Percentiles rank a stretch among this genome's conserved stretches.
Conservation (phyloP, 192 early-diverging fungal species). For the Radiomyces spectabilis region DNA sequence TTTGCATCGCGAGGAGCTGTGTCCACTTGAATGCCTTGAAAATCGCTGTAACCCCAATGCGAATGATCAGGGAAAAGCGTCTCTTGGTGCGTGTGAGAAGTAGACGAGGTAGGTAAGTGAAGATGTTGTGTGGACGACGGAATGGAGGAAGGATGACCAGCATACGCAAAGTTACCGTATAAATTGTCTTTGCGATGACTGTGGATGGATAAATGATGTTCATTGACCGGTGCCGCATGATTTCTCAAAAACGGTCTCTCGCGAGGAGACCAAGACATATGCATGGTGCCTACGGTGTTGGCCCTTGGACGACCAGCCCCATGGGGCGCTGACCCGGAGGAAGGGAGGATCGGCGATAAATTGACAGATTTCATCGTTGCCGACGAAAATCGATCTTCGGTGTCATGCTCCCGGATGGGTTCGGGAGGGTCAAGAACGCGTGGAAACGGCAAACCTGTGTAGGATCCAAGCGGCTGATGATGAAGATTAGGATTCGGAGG, state of each 20-base stretch:
- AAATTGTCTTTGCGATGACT: too few relatives aligned
- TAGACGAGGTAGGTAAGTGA: not conserved
- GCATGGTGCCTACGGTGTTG: conserved; percentile 33
- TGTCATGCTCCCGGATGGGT: too few relatives aligned
- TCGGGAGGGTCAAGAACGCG: conserved; percentile 1
- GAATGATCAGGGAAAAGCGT: not conserved
- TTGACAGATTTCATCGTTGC: too few relatives aligned
- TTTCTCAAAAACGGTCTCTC: too few relatives aligned
- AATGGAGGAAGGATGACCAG: too few relatives aligned
- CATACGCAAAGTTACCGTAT: too few relatives aligned
- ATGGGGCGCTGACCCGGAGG: conserved; percentile 1
- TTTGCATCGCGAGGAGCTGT: not conserved
- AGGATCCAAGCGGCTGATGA: not conserved
- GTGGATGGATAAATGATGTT: too few relatives aligned
- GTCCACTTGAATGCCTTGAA: not conserved
- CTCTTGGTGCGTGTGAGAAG: not conserved
- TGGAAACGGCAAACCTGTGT: not conserved
- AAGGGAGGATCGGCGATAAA: too few relatives aligned
- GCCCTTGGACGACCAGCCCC: conserved; percentile 24
- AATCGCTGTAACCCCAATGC: not conserved
- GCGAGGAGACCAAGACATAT: too few relatives aligned
- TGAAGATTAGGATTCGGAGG: too few relatives aligned
- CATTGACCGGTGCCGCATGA: not conserved
- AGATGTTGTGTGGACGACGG: not conserved
- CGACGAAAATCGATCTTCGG: too few relatives aligned